These are phyloP conservation scores for Amanita inopinata DNA, from an alignment of 768 basidiomycete genomes.

Conservation along the genomic window DNA sequence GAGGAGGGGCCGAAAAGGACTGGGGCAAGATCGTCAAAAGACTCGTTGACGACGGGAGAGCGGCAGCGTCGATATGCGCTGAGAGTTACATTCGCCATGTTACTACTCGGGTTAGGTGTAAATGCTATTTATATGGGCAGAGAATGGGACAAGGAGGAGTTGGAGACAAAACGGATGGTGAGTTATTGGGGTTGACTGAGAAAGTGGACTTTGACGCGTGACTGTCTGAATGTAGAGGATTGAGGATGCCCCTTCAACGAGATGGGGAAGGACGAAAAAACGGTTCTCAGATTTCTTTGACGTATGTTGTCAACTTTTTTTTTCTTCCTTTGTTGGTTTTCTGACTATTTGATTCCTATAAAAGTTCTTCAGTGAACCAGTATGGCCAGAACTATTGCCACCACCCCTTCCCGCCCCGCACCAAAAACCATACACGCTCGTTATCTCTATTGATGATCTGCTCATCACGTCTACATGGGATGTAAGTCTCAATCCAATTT, in stretches of 20 bases:
- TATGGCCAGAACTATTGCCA: conserved; percentile 87
- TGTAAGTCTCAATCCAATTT: conserved; percentile 46
- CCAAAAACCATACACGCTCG: conserved; percentile 85
- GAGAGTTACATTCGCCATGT: conserved; percentile 41
- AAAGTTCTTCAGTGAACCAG: conserved; percentile 89
- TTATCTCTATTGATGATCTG: conserved; percentile 87
- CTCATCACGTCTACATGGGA: conserved; percentile 92
- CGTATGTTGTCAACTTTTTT: conserved; percentile 29
- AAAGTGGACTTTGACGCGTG: background rate
- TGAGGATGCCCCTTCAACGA: conserved; percentile 49
- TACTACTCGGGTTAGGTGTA: conserved; percentile 46
- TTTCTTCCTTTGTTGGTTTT: background rate
- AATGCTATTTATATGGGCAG: conserved; percentile 62
- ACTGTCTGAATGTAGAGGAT: conserved; percentile 30
- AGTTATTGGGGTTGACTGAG: conserved; percentile 15
- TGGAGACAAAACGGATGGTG: conserved; percentile 55
- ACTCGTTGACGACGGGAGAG: conserved; percentile 73
- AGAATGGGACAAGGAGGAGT: conserved; percentile 70
- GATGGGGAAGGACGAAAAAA: conserved; percentile 54
- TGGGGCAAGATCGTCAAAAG: conserved; percentile 71
- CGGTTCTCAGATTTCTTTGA: conserved; percentile 61
- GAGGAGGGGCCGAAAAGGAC: conserved; percentile 42
- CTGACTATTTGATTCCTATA: background rate
- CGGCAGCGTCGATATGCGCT: conserved; percentile 49
- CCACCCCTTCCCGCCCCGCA: conserved; percentile 74